Evolutionary conservation across 2,329 filamentous ascomycete genomes (phyloP), one percentile per base, ranked within the genome.

Genomic region (Gaeumannomyces tritici): DNA sequence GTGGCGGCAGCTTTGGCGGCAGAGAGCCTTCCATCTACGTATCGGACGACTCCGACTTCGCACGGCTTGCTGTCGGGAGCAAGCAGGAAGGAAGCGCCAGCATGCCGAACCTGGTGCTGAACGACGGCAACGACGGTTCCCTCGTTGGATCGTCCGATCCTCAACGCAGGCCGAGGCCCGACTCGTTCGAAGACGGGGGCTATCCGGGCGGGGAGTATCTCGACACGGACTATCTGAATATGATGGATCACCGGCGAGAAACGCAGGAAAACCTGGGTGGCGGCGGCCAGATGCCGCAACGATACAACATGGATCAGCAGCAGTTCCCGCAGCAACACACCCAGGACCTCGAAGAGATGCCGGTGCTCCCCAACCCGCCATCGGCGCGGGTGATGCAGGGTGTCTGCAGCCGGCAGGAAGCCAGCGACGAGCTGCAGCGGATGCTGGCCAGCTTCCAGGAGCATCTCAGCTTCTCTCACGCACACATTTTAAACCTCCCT

Each of bases 21-120:
- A 76, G 83, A 47, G 82, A 85, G 65, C 82, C 83, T 0, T 84
- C 82, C 4, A 84, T 86, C 58, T 87, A 86, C 67, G 80, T 86
- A 12, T 82, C 82, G 1, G 84, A 86, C 64, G 83, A 85, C 64
- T 83, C 80, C 9, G 77, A 81, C 29, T 81, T 78, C 64, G 76
- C 79, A 3, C 70, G 70, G n/a, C 65, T 76, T 9, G 68, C 66
- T 51, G 67, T 65, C 58, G 64, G 69, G 5, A 28, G 35, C 15
- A 24, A 28, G 60, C 51, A 54, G 6, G 60, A 55, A 55, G 60
- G 51, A 5, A 61, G 51, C 31, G 60, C 54, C 55, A 61, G 60
- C 31, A 61, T 61, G 60, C 60, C 60, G 4, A 61, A 61, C 54
- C 51, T 61, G 18, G 63, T 55, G 72, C 75, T 60, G 64, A 57